Conservation (phyloP, 371 early-diverging fungal genomes). For the Haplosporangium sp. region DNA sequence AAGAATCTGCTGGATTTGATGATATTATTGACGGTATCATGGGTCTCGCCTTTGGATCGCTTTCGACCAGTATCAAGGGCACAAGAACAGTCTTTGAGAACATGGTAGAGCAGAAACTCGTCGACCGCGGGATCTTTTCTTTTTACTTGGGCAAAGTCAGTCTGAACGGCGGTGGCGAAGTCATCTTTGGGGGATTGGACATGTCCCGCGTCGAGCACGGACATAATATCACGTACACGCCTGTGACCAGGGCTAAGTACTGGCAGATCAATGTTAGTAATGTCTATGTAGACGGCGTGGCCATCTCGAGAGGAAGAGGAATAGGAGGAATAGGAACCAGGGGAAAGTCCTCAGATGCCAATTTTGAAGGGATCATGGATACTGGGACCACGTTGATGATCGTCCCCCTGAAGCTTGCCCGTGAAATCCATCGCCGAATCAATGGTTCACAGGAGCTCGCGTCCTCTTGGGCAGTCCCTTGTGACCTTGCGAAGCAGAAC, state of each 20-base stretch:
- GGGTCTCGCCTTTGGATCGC: constrained; percentile 60
- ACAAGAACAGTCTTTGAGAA: constrained; percentile 46
- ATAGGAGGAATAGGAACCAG: constrained; percentile 1
- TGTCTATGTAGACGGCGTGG: constrained; percentile 26
- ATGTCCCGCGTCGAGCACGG: constrained; percentile 23
- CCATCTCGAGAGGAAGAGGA: constrained; percentile 11
- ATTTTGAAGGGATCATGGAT: constrained; percentile 64
- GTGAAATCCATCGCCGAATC: constrained; percentile 56
- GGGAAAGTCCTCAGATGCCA: neutral
- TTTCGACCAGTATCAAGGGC: constrained; percentile 43
- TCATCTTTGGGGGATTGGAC: constrained; percentile 51
- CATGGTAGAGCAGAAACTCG: constrained; percentile 52
- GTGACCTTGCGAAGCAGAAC: constrained; percentile 51
- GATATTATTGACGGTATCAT: constrained; percentile 63
- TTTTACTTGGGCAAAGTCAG: constrained; percentile 55
- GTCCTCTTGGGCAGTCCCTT: constrained; percentile 55
- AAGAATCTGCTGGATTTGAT: constrained; percentile 59
- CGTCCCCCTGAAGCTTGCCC: constrained; percentile 57
- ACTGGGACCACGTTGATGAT: constrained; percentile 75
- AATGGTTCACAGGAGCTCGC: constrained; percentile 47
- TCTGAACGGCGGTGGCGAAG: constrained; percentile 37
- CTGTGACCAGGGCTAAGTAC: constrained; percentile 56
- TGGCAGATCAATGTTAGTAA: constrained; percentile 60
- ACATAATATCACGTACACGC: constrained; percentile 55
- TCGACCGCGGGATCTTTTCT: constrained; percentile 58